These are phyloP conservation scores for Helicostylum pulchrum DNA, from an alignment of 192 early-diverging fungal species.

Conservation along the genomic window DNA sequence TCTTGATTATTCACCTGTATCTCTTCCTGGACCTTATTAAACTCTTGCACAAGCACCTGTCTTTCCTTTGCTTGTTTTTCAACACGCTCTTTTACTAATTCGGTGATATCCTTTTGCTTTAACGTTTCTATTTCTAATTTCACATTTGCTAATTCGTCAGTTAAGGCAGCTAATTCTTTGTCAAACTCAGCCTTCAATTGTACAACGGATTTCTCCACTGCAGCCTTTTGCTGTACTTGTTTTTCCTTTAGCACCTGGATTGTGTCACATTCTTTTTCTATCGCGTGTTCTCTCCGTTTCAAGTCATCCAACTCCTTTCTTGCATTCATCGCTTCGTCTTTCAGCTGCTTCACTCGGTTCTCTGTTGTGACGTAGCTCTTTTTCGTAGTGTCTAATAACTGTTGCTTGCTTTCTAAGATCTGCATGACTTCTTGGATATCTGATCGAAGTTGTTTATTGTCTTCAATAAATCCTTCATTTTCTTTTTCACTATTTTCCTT, in stretches of 20 bases:
- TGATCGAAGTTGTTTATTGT: constrained; percentile 19
- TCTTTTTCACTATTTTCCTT: constrained; percentile 20
- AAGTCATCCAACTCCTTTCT: constrained; percentile 30
- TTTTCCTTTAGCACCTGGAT: constrained; percentile 13
- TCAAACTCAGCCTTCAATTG: not conserved
- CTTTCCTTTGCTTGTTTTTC: constrained; percentile 3
- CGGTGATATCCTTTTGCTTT: not conserved
- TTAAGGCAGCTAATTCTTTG: not conserved
- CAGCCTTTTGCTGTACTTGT: not conserved
- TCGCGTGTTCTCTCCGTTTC: constrained; percentile 15
- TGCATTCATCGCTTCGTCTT: constrained; percentile 26
- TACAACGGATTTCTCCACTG: constrained; percentile 3
- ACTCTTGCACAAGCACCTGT: not conserved
- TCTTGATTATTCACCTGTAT: not conserved
- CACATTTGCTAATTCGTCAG: not conserved
- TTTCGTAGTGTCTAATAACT: constrained; percentile 26
- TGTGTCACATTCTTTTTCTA: constrained; percentile 19
- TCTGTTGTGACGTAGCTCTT: constrained; percentile 18
- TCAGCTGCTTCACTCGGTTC: constrained; percentile 24
- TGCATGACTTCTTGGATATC: constrained; percentile 36
- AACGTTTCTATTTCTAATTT: not conserved
- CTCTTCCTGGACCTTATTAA: not conserved
- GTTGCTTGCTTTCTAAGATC: constrained; percentile 29
- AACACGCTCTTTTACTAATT: not conserved
- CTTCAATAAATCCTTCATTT: constrained; percentile 17